Evolutionary conservation across 169 alveolate species (phyloP), one percentile per base, ranked within the genome.

Genomic region (Nephromyces sp.): DNA sequence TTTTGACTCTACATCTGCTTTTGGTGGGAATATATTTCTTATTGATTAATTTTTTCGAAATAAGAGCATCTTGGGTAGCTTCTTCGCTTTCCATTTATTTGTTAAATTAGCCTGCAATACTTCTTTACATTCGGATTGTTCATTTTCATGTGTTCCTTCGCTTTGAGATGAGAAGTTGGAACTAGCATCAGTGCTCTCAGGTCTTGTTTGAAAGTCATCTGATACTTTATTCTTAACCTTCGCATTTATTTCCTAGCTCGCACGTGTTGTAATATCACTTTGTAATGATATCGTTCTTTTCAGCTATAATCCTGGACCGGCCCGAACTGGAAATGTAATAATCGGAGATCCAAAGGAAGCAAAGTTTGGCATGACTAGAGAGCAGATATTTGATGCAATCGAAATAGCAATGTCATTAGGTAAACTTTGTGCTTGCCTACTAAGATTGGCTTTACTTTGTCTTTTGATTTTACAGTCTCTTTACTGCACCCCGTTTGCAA

Each of bases 321-420:
- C 53, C 21, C 63, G 78, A 28, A 30, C 84, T 4, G 75, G 77
- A 32, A 62, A 78, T 28, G 72, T 35, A n/a, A 67, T 75, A 27
- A 57, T 76, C 32, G 82, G 82, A 8, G 73, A 72, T 27, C 79
- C 80, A 1, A 34, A 78, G 72, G 84, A 78, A 64, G 72, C 77
- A 3, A 78, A 78, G 74, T 78, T 78, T 21, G 84, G 84, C 5
- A 53, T 75, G 24, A 78, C 84, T 3, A n/a, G 6, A 25, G 52
- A 61, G n/a, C 84, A 78, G 80, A 77, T 78, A 21, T 72, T 66
- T 24, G 68, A 33, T 53, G 77, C 74, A 24, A 6, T 66, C 4
- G 8, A 30, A 24, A 61, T 24, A 33, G 72, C 72, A 4, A 30
- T 6, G 22, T 57, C 32, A 21, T 51, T 72, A 33, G 77, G 84